Evolutionary conservation across 352 stramenopile species (phyloP).

Genomic region (Phytopythium vexans): DNA sequence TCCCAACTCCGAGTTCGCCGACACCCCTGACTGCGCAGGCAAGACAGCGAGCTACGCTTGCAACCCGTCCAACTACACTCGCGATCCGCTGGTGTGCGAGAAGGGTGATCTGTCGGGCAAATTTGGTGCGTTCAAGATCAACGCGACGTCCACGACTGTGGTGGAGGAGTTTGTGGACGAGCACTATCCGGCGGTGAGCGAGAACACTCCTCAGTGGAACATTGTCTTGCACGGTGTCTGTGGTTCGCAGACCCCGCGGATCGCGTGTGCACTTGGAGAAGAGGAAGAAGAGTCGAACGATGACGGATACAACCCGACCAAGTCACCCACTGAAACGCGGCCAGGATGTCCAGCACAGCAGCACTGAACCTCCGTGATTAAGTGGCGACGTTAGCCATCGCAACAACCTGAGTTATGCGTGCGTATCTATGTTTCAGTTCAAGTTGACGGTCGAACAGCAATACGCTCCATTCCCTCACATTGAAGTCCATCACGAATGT

Average conservation of each 20-base stretch:
- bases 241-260: conserved; percentile 21
- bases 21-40: conserved; percentile 8
- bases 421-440: no score
- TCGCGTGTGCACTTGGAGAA: conserved; percentile 34
- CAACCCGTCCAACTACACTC: conserved; percentile 22
- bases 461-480: no score
- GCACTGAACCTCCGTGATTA: no score
- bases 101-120: conserved; percentile 50
- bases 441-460: no score
- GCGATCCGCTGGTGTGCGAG: conserved; percentile 28
- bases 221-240: conserved; percentile 47
- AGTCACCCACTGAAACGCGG: no score
- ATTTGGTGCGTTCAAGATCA: conserved; percentile 24
- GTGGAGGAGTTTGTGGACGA: conserved; percentile 22
- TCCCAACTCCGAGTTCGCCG: conserved; percentile 31
- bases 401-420: no score
- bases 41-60: conserved; percentile 26
- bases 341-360: no score
- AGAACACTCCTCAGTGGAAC: conserved; percentile 28
- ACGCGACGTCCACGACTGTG: conserved; percentile 12
- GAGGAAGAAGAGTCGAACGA: no score
- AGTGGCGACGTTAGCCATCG: no score
- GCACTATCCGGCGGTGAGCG: conserved; percentile 23
- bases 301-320: no score
- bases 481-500: no score